Base-by-base conservation (phyloP, 768 basidiomycete genomes). In the Xerocomus potaroensis region DNA sequence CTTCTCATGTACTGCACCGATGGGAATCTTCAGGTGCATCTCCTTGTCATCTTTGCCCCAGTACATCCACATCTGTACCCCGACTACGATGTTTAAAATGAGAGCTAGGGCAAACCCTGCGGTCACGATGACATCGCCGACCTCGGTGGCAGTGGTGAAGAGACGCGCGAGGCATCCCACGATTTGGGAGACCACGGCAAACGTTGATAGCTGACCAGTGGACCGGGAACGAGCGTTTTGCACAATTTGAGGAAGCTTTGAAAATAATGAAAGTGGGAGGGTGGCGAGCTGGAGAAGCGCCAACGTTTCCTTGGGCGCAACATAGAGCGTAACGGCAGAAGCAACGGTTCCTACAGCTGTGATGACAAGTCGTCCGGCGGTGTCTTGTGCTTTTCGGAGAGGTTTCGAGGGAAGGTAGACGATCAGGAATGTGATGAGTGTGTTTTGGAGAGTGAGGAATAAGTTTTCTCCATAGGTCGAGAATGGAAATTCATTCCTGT, bases 391-490 rank as follows among this genome's bases (percentile, higher is more conserved):
- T 24, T 61, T 60, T 15, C 56, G 56, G 10, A 57, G 64, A 3
- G 57, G 57, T 8, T 59, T 38, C 5, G 67, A 57, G 8, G 79
- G 75, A 60, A 87, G 84, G 64, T 71, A 70, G 41, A 93, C 76
- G 66, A 95, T 95, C 56, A 94, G 81, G 59, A 92, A 75, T 14
- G 91, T 91, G 63, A 97, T 91, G 69, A 88, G 50, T 56, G 85
- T 73, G 71, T 95, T 92, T 68, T 95, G 92, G 48, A 92, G 60
- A 24, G 90, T 83, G 40, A 98, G 77, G 80, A 97, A 97, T 47
- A 93, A 64, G 72, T 95, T 97, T 68, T 99, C 96, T 60, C 96
- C 96, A 50, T 97, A 99, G 1, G 96, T 97, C 16, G 90, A 91
- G 74, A 97, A 96, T 0, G 96, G 92, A 68, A 94, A 97, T 19